Base-by-base conservation (phyloP, 306 rosid species). In the Rosa multiflora region DNA sequence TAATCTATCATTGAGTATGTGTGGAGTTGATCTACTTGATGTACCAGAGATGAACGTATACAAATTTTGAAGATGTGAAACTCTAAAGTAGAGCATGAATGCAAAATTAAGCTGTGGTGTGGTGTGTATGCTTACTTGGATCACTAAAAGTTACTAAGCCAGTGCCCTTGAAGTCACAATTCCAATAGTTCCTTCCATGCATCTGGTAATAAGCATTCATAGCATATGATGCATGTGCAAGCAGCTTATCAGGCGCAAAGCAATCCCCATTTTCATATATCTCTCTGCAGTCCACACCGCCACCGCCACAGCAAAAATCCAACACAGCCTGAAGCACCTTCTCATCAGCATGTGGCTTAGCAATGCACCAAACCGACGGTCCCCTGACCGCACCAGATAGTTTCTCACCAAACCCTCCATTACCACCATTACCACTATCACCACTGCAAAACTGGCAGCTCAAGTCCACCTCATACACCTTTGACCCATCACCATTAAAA, bases 111-210 rank as follows among this genome's bases (percentile, higher is more conserved):
- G 4, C 35, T 32, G 2, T 32, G 5, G 43, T 32, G 3, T 14
- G 6, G 37, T 23, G 46, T 66, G 46, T 37, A 15, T 15, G 26
- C 88, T 80, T 83, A 87, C 91, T 83, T 53, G 91, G 91, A 83
- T 87, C 87, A 32, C 76, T 77, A 74, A 87, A 85, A 44, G 91
- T 81, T 14, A 85, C 87, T 18, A 87, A 73, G 11, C 79, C 91
- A 32, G 85, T 67, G 73, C 81, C 87, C 74, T 83, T 85, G 83
- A 85, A 87, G 76, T 87, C 88, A 49, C 88, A 87, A 63, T 87
- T 87, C 91, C 88, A 87, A 78, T 85, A 87, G 85, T 87, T 87
- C 80, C 88, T 85, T 1, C 91, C 91, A 67, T 87, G 91, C 87
- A 85, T 87, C 67, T 87, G 90, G 49, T 87, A 87, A 26, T 87